Base-by-base conservation (phyloP, 768 basidiomycete genomes). In the Lentinus brumalis region DNA sequence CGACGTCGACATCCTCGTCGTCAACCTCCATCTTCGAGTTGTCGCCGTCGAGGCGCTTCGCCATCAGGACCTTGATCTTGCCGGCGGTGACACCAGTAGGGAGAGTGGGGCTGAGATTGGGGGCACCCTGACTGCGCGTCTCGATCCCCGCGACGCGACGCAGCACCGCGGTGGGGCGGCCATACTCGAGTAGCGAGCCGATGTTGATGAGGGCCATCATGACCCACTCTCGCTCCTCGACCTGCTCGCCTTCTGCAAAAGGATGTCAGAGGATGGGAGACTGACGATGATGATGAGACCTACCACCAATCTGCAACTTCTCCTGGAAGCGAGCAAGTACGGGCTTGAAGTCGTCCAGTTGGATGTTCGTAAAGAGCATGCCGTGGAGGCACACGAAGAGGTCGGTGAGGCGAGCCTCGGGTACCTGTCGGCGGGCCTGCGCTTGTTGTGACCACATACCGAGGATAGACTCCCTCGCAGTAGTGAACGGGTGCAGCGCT, bases 341-440 rank as follows among this genome's bases (percentile, higher is more conserved):
- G 12, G 87, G 80, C 45, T 83, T 76, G 70, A 98, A 98, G 71
- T 95, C 91, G 72, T 99, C 97, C 30, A 99, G 85, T 64, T 95
- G 84, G 64, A 97, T 94, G 64, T 91, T 89, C 14, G 97, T 98
- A 76, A 98, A 98, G 1, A 99, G 81, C 94, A 98, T 96, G 30
- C 97, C 96, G 60, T 98, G 97, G 0, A 99, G 79, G 11, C 94
- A 84, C 35, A 98, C 85, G 65, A 98, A 99, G 0, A 97, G 81
- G 29, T 95, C 94, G 0, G 89, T 74, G 0, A 81, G 82, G 2
- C 77, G 79, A 5, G 91, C 85, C 65, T 96, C 94, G 2, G 95
- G 89, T 10, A 82, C 81, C 15, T 87, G 83, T 3, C 94, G 88
- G 16, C 87, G 84, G 7, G 86, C 79, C 70, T 94, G 92, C 0